Base-by-base conservation (phyloP, 2,329 filamentous ascomycete species). In the Cryphonectria radicalis region DNA sequence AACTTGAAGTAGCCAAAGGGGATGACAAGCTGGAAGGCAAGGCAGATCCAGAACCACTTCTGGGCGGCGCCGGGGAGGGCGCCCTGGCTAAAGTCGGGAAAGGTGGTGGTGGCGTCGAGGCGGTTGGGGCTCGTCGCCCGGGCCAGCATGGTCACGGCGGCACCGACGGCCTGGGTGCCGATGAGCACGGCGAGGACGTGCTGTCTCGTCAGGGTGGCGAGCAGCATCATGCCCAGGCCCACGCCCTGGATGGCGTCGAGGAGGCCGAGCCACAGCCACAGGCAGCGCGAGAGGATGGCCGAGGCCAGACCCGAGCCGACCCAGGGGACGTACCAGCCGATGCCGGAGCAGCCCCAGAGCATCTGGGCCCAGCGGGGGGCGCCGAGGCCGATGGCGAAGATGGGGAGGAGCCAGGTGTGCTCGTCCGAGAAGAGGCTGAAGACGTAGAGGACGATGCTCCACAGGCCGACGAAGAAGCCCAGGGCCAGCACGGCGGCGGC, bases 191-290 rank as follows among this genome's bases (percentile, higher is more conserved):
- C 90, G 67, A 87, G 84, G 71, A 91, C 89, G 76, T 92, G 90
- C 78, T 90, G 84, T 28, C 90, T 82, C 1, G 90, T 91, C 74
- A 91, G 79, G 0, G 89, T 91, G 76, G 90, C 89, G 43, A 92
- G 80, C 7, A 92, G 81, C 69, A 92, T 88, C 89, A 91, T 92
- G 70, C 90, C 90, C 69, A 92, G 86, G 2, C 90, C 90, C 3
- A 91, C 86, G 46, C 89, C 89, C 77, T 92, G 90, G 14, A 92
- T 80, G 13, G 88, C 84, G 76, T 92, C 90, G 8, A 92, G 82
- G 4, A 91, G 84, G 60, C 90, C 90, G 0, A 92, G 85, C 89
- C 90, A 92, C 22, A 92, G 83, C 90, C 90, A 92, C 7, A 91
- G 79, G 70, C 83, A 81, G 62, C 90, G 83, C 3, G 87, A 87